phyloP scores from a whole-genome alignment of 495 filamentous ascomycete genomes.

The Aspergillus bertholletiae region DNA sequence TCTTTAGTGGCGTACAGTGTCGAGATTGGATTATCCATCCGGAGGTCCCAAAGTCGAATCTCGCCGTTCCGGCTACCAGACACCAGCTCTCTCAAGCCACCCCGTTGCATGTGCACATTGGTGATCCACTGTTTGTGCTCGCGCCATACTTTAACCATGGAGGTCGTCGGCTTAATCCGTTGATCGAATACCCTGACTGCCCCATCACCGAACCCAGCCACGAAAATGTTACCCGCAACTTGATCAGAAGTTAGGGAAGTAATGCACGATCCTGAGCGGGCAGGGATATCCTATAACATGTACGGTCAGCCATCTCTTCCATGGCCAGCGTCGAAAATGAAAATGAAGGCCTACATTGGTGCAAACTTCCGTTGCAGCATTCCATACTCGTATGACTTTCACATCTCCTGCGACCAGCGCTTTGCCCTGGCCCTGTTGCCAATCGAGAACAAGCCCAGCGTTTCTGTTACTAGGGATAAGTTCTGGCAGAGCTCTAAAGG shows the following conservation, averaged over 20 bases:
- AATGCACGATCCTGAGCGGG: slow-evolving; percentile 91
- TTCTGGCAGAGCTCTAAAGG: slow-evolving; percentile 89
- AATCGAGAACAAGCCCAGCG: slow-evolving; percentile 93
- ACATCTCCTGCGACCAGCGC: slow-evolving; percentile 94
- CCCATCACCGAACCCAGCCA: slow-evolving; percentile 96
- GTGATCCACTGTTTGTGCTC: slow-evolving; percentile 93
- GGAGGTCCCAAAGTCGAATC: slow-evolving; percentile 94
- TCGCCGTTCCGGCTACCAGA: slow-evolving; percentile 86
- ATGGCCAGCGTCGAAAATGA: not conserved
- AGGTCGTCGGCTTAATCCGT: slow-evolving; percentile 70
- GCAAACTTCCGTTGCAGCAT: slow-evolving; percentile 89
- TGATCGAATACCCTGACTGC: slow-evolving; percentile 93
- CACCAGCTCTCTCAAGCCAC: slow-evolving; percentile 84
- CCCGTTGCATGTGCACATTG: slow-evolving; percentile 95
- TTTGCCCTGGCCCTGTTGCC: slow-evolving; percentile 95
- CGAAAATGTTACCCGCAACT: slow-evolving; percentile 92
- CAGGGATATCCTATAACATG: slow-evolving; percentile 73
- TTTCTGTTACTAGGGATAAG: slow-evolving; percentile 89
- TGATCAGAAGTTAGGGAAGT: slow-evolving; percentile 95
- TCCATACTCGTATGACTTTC: slow-evolving; percentile 93
- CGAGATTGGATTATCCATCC: slow-evolving; percentile 70
- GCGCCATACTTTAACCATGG: slow-evolving; percentile 94
- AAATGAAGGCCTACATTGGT: slow-evolving; percentile 53
- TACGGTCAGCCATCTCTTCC: slow-evolving; percentile 3
- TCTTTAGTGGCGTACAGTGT: slow-evolving; percentile 73